phyloP scores from a whole-genome alignment of 2,329 filamentous ascomycete genomes.

The Botrytis fabae region DNA sequence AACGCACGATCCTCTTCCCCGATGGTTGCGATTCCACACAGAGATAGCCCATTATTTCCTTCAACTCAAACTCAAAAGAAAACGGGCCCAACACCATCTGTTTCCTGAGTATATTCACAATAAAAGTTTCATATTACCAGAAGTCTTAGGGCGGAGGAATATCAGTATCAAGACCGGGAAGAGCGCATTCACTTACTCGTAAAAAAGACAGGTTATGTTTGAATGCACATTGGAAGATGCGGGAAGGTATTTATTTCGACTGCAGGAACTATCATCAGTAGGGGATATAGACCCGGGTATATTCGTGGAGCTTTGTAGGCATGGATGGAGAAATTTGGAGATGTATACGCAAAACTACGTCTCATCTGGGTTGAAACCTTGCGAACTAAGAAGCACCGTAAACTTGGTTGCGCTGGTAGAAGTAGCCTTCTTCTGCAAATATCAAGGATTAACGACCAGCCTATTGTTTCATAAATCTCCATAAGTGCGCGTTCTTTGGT shows the following conservation, averaged over 20 bases:
- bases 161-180: neutral
- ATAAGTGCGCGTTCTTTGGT: neutral
- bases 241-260: neutral
- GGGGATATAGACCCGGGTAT: neutral
- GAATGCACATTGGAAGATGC: neutral
- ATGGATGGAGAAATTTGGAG: neutral
- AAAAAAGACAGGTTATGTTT: neutral
- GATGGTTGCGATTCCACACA: neutral
- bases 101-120: accelerated
- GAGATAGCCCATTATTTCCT: neutral
- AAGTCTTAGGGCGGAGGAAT: neutral
- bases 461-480: neutral
- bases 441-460: neutral
- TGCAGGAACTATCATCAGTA: neutral
- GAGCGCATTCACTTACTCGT: neutral
- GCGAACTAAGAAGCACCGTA: too few species aligned
- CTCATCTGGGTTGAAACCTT: neutral
- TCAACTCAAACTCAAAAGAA: neutral
- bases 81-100: neutral
- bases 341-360: accelerated
- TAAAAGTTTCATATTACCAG: neutral
- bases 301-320: neutral
- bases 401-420: neutral
- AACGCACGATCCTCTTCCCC: neutral
- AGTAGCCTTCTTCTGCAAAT: neutral